Base-by-base conservation (phyloP, 2,329 filamentous ascomycete species). In the Daldinia sp. region DNA sequence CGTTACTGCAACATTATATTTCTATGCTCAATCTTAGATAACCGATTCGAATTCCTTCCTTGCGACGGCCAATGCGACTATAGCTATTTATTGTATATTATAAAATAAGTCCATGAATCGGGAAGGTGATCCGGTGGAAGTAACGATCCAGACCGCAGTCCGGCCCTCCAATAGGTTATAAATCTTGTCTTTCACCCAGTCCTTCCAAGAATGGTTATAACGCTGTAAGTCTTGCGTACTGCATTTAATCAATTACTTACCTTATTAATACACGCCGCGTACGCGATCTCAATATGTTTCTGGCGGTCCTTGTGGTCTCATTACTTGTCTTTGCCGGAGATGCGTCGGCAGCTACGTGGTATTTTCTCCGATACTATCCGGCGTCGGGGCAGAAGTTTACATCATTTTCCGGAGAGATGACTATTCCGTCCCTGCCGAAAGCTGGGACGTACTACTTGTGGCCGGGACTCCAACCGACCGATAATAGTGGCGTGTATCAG, bases 401-500 rank as follows among this genome's bases (percentile, higher is more conserved):
- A 13, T 72, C 71, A 4, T 70, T 76, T 57, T 73, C 74, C 11
- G 74, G 74, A 4, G 64, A 68, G 3, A 72, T 76, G 69, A 63
- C 71, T 4, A 70, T 74, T 32, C 74, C 75, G 32, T 61, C 64
- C 5, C 66, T 76, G 21, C 73, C 70, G 17, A 55, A 68, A 49
- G 75, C 75, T 6, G 78, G 72, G 0, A 73, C 70, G 7, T 80
- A 79, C 63, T 80, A 80, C 62, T 75, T 80, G 8, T 79, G 77
- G 78, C 78, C 78, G 1, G 78, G 78, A 1, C 74, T 80, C 13
- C 77, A 80, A 63, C 76, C 77, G 4, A 76, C 75, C 1, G 77
- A 78, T 58, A 73, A 72, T 52, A 75, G 71, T 15, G 78, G 77
- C n/a, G 76, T 80, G 3, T 80, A 80, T 60, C 77, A 79, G 63